Base-by-base conservation (phyloP, 805 yeast species). In the Yarrowia phangngaensis region DNA sequence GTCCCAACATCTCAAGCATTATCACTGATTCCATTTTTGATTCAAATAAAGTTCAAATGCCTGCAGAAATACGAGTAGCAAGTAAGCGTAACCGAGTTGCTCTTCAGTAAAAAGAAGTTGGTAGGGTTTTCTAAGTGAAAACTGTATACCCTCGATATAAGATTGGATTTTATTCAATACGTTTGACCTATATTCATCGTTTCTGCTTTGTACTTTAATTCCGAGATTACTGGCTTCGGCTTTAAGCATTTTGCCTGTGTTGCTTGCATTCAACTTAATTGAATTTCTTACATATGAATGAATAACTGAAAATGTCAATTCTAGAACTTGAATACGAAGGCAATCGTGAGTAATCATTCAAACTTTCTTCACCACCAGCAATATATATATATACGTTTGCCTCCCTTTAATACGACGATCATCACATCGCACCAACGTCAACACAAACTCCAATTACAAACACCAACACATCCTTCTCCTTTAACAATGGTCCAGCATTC, bases 241-340 rank as follows among this genome's bases (percentile, higher is more conserved):
- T 35, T 35, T 35, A 35, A 30, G 43, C 43, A 23, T 35, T 35
- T n/a, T n/a, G n/a, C n/a, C n/a, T n/a, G n/a, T n/a, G n/a, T n/a
- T n/a, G n/a, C n/a, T n/a, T n/a, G n/a, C n/a, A n/a, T n/a, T n/a
- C n/a, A n/a, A n/a, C n/a, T n/a, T n/a, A n/a, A n/a, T n/a, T n/a
- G n/a, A n/a, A n/a, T n/a, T n/a, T n/a, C n/a, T n/a, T n/a, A n/a
- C n/a, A n/a, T n/a, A n/a, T n/a, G n/a, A n/a, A n/a, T n/a, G n/a
- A 24, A 16, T n/a, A 14, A 27, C 30, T 15, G 23, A 15, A 8
- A 19, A 14, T 8, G 8, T 13, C 6, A 20, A 22, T 23, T 35
- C 41, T 35, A 35, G 41, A 35, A 23, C 41, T 24, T 12, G 11
- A 17, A 34, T 6, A 22, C n/a, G n/a, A 35, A 26, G 40, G 30